Evolutionary conservation across 352 stramenopile species (phyloP), one percentile per base, ranked within the genome.

Genomic region (Blastocystis hominis): DNA sequence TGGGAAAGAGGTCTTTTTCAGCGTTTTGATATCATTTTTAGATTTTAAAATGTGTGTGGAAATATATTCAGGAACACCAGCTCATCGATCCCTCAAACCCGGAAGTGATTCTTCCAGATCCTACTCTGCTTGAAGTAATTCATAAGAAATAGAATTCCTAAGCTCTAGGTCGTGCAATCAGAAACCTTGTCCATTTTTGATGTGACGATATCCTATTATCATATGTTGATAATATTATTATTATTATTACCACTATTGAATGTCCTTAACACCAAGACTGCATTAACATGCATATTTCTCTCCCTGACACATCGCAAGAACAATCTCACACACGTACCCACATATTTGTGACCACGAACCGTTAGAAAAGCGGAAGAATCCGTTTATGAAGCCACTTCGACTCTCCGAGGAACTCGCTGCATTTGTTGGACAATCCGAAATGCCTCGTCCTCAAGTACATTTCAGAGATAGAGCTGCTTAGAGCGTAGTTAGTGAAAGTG

Each of bases 31-130:
- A 24, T 62, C 0, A 80, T 34, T 62, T 2, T 17, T 40, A 80
- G 70, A 80, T 80, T 62, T 15, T 80, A 15, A 44, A 44, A 20
- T 17, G n/a, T 80, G 44, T 62, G 2, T 80, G 70, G 70, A 80
- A 80, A 46, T 80, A 80, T 47, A 80, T 80, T 80, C 53, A 64
- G 36, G 70, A 80, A 42, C 44, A 80, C 53, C 46, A 63, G 6
- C 30, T 61, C 20, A 64, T 80, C 20, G 38, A 63, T 50, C 34
- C 50, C 2, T 20, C 46, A 38, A 47, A 80, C 15, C 70, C 70
- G 5, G 47, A 80, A 80, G 63, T 64, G 30, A 64, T 80, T 64
- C 15, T 50, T 64, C 10, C 40, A 62, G 70, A 80, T n/a, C 24
- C 53, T 42, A 24, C 30, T 10, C 50, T 80, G 6, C 24, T 47